phyloP scores from a whole-genome alignment of 768 basidiomycete species.

The Melanogaster broomeanus region DNA sequence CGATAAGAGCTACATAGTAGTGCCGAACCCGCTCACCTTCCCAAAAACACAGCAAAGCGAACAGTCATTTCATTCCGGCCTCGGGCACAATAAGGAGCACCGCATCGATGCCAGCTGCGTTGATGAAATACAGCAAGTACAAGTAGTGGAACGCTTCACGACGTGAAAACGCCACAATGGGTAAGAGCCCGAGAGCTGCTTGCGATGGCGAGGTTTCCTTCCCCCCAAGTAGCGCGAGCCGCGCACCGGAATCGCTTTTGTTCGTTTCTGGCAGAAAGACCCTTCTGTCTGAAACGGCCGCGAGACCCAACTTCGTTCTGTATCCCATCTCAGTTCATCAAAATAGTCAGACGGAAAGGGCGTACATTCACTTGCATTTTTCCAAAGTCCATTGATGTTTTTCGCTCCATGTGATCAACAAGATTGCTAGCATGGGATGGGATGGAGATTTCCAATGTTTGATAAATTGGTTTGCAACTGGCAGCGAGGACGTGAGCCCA shows the following conservation, averaged over 20 bases:
- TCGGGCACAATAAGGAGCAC: too few species aligned
- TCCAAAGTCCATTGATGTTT: conserved; percentile 10
- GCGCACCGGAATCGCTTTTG: conserved; percentile 25
- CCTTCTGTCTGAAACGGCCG: conserved; percentile 1
- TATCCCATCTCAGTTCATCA: neutral
- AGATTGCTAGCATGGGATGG: conserved; percentile 18
- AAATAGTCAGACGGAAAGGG: neutral
- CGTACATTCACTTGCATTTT: conserved; percentile 12
- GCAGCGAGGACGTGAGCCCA: too few species aligned
- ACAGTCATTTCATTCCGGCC: too few species aligned
- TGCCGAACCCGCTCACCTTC: too few species aligned
- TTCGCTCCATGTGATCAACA: conserved; percentile 23
- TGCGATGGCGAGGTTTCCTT: conserved; percentile 14
- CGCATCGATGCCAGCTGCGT: too few species aligned
- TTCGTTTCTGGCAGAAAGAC: conserved; percentile 17
- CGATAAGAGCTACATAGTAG: too few species aligned
- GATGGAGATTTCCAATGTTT: conserved; percentile 4
- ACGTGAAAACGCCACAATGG: too few species aligned
- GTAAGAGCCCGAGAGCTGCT: too few species aligned
- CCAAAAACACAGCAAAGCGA: too few species aligned
- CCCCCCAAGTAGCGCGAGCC: conserved; percentile 20
- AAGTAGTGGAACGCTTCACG: too few species aligned
- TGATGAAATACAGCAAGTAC: too few species aligned
- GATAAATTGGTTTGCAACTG: conserved; percentile 16
- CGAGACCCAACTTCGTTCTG: conserved; percentile 14